Percentiles rank a stretch among this genome's conserved stretches.
Conservation (phyloP, 2,329 filamentous ascomycete genomes). For the Aspergillus sp. region DNA sequence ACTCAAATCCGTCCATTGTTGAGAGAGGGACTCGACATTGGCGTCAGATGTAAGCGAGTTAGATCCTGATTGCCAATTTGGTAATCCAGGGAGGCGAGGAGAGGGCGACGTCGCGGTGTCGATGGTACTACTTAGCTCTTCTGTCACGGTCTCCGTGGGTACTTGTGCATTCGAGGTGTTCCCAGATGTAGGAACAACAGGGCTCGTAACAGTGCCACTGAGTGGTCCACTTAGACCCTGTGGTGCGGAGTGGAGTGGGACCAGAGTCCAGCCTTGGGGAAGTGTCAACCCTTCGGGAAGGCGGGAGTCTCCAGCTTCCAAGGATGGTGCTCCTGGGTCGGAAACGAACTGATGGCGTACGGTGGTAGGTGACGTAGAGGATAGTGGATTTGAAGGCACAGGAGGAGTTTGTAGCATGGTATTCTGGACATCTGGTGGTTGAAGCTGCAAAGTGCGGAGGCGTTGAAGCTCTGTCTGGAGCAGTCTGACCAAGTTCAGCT, state of each 20-base stretch:
- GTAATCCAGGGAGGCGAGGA: constrained; percentile 12
- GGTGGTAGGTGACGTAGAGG: constrained; percentile 26
- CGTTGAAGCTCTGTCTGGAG: constrained; percentile 70
- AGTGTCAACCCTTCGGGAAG: constrained; percentile 57
- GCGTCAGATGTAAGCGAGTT: constrained; percentile 17
- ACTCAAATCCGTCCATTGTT: constrained; percentile 37
- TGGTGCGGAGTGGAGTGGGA: constrained; percentile 33
- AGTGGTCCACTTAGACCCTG: constrained; percentile 11
- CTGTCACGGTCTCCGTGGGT: constrained; percentile 2
- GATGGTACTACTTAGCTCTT: constrained; percentile 4
- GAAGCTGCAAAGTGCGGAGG: constrained; percentile 59
- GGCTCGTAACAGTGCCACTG: constrained; percentile 8
- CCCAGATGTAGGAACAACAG: background rate
- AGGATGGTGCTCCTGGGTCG: constrained; percentile 33
- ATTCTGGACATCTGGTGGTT: constrained; percentile 18
- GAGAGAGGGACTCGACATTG: constrained; percentile 32
- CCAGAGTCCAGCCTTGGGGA: constrained; percentile 54
- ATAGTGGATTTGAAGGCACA: constrained; percentile 15
- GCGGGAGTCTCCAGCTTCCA: constrained; percentile 49
- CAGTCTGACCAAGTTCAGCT: constrained; percentile 69
- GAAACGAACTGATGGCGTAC: constrained; percentile 37
- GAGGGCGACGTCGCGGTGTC: constrained; percentile 6
- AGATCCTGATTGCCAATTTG: constrained; percentile 26
- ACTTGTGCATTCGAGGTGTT: background rate
- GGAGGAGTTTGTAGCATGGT: constrained; percentile 20